Percentiles rank a stretch among this genome's conserved stretches.
phyloP scores from a whole-genome alignment of 225 moss, liverwort and hornwort genomes.

The Ulota crispa region DNA sequence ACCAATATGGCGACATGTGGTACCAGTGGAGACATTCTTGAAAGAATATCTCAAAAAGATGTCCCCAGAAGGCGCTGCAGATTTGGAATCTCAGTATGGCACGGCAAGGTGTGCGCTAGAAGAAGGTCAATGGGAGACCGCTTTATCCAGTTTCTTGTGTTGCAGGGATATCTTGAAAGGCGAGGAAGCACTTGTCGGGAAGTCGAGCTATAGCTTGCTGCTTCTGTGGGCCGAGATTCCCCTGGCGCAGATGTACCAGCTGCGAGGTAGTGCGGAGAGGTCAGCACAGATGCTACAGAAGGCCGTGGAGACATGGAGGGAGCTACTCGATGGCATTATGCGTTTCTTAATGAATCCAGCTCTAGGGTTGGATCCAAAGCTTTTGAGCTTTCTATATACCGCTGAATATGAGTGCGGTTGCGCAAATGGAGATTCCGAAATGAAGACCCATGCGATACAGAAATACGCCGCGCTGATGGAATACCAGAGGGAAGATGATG shows the following conservation, averaged over 20 bases:
- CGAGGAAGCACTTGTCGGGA: neutral
- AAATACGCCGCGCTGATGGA: neutral
- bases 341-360: neutral
- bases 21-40: neutral
- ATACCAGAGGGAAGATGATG: neutral
- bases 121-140: neutral
- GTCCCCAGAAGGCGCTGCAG: neutral
- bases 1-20: neutral
- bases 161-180: neutral
- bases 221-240: slow-evolving; percentile 1
- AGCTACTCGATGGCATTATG: neutral
- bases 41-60: neutral
- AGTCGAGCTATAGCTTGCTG: neutral
- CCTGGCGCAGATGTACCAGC: neutral
- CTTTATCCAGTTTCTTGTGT: neutral
- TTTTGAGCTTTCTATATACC: neutral
- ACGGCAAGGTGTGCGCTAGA: neutral
- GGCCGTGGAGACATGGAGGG: slow-evolving; percentile 15
- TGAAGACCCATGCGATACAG: neutral
- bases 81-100: neutral
- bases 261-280: neutral
- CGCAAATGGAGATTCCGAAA: neutral
- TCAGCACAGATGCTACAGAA: neutral
- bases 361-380: neutral
- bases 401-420: neutral